Conservation (phyloP, 805 yeast species). For the Pichia phayaonensis region DNA sequence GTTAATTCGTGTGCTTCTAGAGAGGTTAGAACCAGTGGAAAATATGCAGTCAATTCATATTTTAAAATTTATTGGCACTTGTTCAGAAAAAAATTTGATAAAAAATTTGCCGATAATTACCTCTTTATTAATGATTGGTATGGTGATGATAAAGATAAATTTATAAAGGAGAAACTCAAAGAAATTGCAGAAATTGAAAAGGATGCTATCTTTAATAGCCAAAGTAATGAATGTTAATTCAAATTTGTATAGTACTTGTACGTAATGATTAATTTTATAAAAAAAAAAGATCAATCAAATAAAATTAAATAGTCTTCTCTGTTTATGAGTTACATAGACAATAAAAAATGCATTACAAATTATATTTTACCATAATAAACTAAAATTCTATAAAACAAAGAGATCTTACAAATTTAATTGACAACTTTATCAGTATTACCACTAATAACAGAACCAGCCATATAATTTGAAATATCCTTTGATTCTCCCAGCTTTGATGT, state of each 20-base stretch:
- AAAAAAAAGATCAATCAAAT: background rate
- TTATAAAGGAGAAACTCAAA: slow-evolving; percentile 6
- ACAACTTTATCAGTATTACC: slow-evolving; percentile 15
- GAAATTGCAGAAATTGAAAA: background rate
- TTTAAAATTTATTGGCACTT: slow-evolving; percentile 10
- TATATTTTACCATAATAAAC: background rate
- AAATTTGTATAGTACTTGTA: too few species aligned
- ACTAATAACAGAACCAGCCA: slow-evolving; percentile 45
- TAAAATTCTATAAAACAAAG: background rate
- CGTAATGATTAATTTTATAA: background rate
- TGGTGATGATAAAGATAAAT: slow-evolving; percentile 14
- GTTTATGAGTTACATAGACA: background rate
- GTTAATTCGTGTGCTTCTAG: slow-evolving; percentile 11
- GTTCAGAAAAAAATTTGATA: background rate
- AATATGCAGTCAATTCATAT: slow-evolving; percentile 7
- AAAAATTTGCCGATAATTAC: slow-evolving; percentile 3
- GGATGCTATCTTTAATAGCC: background rate
- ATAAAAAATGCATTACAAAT: background rate
- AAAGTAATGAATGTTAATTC: background rate
- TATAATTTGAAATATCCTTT: slow-evolving; percentile 29
- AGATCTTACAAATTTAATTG: background rate
- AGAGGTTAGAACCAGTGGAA: slow-evolving; percentile 11
- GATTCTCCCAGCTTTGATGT: slow-evolving; percentile 59
- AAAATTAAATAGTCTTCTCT: background rate
- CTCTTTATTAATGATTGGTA: slow-evolving; percentile 15